phyloP scores from a whole-genome alignment of 108 stramenopile genomes.

The Fistulifera solaris region DNA sequence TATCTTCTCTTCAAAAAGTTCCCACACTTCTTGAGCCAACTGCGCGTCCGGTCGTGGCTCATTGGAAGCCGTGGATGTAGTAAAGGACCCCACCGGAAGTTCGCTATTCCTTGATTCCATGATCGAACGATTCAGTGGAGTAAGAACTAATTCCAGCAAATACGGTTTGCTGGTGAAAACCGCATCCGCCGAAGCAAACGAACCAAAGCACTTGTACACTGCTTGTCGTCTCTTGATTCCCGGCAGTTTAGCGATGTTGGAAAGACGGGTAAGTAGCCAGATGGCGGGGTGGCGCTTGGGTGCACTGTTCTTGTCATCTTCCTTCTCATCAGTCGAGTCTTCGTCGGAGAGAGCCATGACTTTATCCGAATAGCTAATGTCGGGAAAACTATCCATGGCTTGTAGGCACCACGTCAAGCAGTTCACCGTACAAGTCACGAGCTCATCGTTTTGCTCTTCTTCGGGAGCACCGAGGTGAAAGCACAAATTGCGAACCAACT shows the following conservation, averaged over 20 bases:
- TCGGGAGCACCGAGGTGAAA: constrained; percentile 57
- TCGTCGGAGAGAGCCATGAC: constrained; percentile 1
- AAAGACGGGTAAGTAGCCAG: constrained; percentile 67
- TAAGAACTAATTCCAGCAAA: constrained; percentile 55
- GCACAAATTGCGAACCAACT: constrained; percentile 59
- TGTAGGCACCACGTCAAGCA: constrained; percentile 50
- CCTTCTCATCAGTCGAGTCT: constrained; percentile 16
- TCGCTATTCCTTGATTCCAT: constrained; percentile 40
- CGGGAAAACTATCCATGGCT: constrained; percentile 46
- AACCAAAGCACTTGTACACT: constrained; percentile 79
- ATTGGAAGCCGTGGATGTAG: neutral
- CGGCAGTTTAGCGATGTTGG: constrained; percentile 69
- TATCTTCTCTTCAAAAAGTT: constrained; percentile 62
- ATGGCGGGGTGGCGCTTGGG: constrained; percentile 35
- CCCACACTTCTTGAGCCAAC: constrained; percentile 64
- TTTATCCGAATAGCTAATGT: constrained; percentile 37
- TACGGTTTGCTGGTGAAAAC: constrained; percentile 18
- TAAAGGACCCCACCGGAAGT: neutral
- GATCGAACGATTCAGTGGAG: constrained; percentile 64
- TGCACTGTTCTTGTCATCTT: constrained; percentile 6
- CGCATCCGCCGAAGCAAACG: constrained; percentile 21
- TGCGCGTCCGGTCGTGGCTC: neutral
- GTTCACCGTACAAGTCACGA: constrained; percentile 46
- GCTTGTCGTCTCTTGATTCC: constrained; percentile 57
- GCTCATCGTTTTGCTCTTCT: constrained; percentile 41